Percentiles rank a stretch among this genome's conserved stretches.
phyloP scores from a whole-genome alignment of 495 filamentous ascomycete species.

The Lichenothelia convexa region DNA sequence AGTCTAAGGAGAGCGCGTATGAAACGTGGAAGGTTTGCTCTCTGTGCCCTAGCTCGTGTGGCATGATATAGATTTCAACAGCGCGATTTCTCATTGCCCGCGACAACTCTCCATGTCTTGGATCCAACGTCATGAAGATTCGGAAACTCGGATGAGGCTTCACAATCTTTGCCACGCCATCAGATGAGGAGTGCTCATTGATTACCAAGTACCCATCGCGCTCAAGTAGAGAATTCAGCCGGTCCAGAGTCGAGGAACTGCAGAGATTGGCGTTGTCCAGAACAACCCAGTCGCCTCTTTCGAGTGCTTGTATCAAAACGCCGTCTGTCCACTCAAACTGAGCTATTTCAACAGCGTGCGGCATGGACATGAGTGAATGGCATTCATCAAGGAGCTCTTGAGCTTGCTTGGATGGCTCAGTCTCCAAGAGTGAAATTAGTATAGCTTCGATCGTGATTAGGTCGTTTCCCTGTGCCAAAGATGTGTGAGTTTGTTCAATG shows the following conservation, averaged over 20 bases:
- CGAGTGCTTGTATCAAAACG: conserved; percentile 67
- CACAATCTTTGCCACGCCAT: conserved; percentile 67
- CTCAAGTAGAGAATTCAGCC: conserved; percentile 87
- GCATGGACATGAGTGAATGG: not conserved
- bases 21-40: not conserved
- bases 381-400: not conserved
- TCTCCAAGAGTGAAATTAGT: not conserved
- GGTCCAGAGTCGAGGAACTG: conserved; percentile 81
- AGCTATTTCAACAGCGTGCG: conserved; percentile 39
- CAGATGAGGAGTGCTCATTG: conserved; percentile 70
- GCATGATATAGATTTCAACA: conserved; percentile 62
- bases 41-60: not conserved
- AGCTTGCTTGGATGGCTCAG: not conserved
- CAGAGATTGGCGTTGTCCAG: conserved; percentile 96
- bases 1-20: conserved; percentile 19
- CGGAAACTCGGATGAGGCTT: conserved; percentile 74
- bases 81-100: conserved; percentile 93
- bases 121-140: conserved; percentile 87
- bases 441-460: not conserved
- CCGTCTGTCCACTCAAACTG: conserved; percentile 96
- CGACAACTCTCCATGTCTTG: conserved; percentile 82
- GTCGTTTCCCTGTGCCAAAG: not conserved
- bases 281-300: conserved; percentile 78
- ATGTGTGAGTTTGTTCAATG: not conserved
- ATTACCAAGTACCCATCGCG: conserved; percentile 73